Evolutionary conservation across 1,284 basidiomycete genomes (phyloP), one percentile per base, ranked within the genome.

Genomic region (Austroboletus rostrupii): DNA sequence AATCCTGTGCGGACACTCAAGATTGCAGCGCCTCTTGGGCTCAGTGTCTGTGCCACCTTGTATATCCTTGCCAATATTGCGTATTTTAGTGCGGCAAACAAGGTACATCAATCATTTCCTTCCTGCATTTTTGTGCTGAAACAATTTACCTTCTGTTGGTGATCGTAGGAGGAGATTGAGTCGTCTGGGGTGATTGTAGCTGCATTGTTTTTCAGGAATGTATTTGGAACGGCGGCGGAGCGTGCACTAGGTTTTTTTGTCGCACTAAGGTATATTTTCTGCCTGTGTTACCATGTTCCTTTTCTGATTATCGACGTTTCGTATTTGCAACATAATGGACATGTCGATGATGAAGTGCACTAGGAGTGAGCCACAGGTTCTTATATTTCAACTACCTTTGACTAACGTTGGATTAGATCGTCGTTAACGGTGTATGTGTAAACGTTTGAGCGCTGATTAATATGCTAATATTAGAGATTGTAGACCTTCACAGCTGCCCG

Each of bases 11-110:
- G 74, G n/a, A 82, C 79, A 1, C 69, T 83, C 43, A 76, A 76
- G 57, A 74, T 79, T 13, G 77, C 79, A 0, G 80, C 77, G 8
- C 77, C 78, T 0, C 68, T 81, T 8, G 80, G 77, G 3, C 57
- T 80, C 10, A 65, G 70, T 5, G 69, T 77, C 14, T 76, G 76
- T 32, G 69, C 77, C 0, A 47, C 68, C 3, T 60, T 80, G 11
- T 82, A 81, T 46, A 51, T 81, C 16, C 61, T 82, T 3, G 73
- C 76, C 5, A 81, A 83, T 43, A 64, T 82, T 7, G 73, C 80
- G 0, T 80, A 78, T 56, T 80, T 81, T 48, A 70, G 75, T 28
- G 66, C 62, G 3, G 54, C 57, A 45, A 59, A 50, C 52, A 66
- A 53, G 48, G 57, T 55, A 26, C 6, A 1, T 43, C 16, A 5